phyloP scores from a whole-genome alignment of 2,329 filamentous ascomycete species.

The Beauveria caledonica region DNA sequence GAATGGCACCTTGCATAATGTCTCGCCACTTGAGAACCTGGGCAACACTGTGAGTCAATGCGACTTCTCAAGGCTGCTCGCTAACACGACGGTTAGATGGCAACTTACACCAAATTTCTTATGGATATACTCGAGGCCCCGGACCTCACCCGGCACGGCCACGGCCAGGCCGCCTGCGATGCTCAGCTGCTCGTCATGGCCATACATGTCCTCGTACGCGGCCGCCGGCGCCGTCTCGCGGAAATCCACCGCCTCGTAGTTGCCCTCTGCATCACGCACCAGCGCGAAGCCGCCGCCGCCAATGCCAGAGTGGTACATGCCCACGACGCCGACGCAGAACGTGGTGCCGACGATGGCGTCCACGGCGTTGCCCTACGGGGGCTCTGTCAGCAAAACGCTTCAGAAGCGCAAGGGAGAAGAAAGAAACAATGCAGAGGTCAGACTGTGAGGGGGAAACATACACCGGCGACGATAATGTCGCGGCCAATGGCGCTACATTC shows the following conservation, averaged over 20 bases:
- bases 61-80: too few species aligned
- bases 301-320: slow-evolving; percentile 74
- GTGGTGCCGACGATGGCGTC: slow-evolving; percentile 68
- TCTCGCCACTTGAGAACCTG: slow-evolving; percentile 57
- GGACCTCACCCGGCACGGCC: slow-evolving; percentile 65
- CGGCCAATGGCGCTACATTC: slow-evolving; percentile 64
- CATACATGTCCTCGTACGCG: slow-evolving; percentile 78
- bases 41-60: background rate
- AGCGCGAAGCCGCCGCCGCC: slow-evolving; percentile 89
- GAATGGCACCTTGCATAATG: slow-evolving; percentile 66
- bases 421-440: background rate
- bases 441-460: slow-evolving; percentile 21
- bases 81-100: background rate
- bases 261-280: slow-evolving; percentile 62
- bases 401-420: background rate
- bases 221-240: slow-evolving; percentile 79
- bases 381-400: background rate
- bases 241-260: slow-evolving; percentile 83
- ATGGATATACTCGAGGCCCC: slow-evolving; percentile 74
- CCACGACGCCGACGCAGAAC: slow-evolving; percentile 67
- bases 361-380: slow-evolving; percentile 58
- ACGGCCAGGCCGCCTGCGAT: slow-evolving; percentile 65
- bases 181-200: slow-evolving; percentile 57
- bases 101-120: slow-evolving; percentile 52
- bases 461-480: slow-evolving; percentile 47